These are phyloP conservation scores for Otatea glauca DNA, from an alignment of 176 grass and related monocot genomes.

Conservation along the genomic window DNA sequence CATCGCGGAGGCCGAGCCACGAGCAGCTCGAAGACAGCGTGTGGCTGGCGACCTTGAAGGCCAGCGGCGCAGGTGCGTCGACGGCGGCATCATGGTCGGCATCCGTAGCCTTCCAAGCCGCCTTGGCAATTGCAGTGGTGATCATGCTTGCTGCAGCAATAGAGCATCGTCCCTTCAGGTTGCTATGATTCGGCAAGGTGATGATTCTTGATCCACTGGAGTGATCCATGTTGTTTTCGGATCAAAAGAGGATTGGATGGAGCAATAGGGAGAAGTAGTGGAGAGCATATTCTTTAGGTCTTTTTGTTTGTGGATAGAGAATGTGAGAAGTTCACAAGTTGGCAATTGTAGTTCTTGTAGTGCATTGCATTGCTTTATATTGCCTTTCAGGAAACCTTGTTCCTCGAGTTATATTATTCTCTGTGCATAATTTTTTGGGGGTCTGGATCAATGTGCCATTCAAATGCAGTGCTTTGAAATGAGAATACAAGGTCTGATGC, in stretches of 20 bases:
- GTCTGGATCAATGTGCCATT: neutral
- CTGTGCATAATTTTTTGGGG: neutral
- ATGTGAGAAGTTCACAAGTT: conserved; percentile 9
- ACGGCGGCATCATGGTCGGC: neutral
- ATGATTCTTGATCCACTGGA: conserved; percentile 36
- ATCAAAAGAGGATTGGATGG: conserved; percentile 38
- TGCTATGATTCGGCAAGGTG: conserved; percentile 29
- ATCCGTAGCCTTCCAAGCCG: conserved; percentile 30
- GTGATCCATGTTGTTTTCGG: conserved; percentile 35
- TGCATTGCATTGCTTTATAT: conserved; percentile 8
- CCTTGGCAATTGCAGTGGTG: conserved; percentile 36
- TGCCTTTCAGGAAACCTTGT: neutral
- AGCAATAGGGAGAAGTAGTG: conserved; percentile 17
- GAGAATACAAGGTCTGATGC: conserved; percentile 18
- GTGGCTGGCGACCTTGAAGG: conserved; percentile 74
- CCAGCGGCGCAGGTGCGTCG: neutral
- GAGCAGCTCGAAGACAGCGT: conserved; percentile 70
- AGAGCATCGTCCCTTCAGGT: neutral
- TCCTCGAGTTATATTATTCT: conserved; percentile 31
- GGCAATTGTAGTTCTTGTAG: conserved; percentile 7
- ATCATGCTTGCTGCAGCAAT: conserved; percentile 39
- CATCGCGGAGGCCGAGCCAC: conserved; percentile 59
- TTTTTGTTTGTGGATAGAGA: conserved; percentile 48
- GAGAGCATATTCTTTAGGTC: conserved; percentile 30
- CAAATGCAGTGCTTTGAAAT: conserved; percentile 6